phyloP scores from a whole-genome alignment of 2,329 filamentous ascomycete genomes.

The Clonostachys byssicola region DNA sequence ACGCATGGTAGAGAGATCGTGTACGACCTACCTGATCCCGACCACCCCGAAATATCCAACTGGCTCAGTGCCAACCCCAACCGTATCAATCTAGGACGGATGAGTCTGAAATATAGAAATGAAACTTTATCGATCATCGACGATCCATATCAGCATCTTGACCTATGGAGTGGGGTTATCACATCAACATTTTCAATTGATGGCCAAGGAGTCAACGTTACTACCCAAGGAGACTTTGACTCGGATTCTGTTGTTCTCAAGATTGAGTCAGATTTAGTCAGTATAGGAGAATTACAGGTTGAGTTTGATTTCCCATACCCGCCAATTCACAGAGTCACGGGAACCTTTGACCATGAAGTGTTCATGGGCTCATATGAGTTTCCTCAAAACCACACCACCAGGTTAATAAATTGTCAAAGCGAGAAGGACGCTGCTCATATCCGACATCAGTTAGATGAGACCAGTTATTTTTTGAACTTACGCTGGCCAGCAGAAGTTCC shows the following conservation, averaged over 20 bases:
- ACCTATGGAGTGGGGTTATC: constrained; percentile 8
- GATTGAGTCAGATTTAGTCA: constrained; percentile 27
- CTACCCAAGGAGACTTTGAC: constrained; percentile 29
- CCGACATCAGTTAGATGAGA: constrained; percentile 25
- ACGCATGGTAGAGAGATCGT: constrained; percentile 30
- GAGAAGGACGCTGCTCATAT: constrained; percentile 19
- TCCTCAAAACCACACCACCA: constrained; percentile 29
- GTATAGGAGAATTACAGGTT: constrained; percentile 21
- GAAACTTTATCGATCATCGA: constrained; percentile 19
- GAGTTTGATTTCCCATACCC: constrained; percentile 38
- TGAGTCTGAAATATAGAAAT: constrained; percentile 29
- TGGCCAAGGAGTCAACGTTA: constrained; percentile 21
- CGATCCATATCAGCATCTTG: constrained; percentile 16
- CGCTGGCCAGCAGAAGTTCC: constrained; percentile 16
- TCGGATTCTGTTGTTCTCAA: constrained; percentile 28
- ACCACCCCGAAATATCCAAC: constrained; percentile 32
- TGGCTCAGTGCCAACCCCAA: constrained; percentile 49
- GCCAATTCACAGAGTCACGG: constrained; percentile 25
- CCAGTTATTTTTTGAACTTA: constrained; percentile 31
- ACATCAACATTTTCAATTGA: constrained; percentile 27
- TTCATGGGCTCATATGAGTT: constrained; percentile 34
- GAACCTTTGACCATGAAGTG: constrained; percentile 32
- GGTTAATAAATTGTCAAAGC: constrained; percentile 7
- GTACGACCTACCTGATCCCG: constrained; percentile 28
- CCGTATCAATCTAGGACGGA: constrained; percentile 34